These are phyloP conservation scores for Endocarpon pusillum DNA, from an alignment of 495 filamentous ascomycete species.

Conservation along the genomic window DNA sequence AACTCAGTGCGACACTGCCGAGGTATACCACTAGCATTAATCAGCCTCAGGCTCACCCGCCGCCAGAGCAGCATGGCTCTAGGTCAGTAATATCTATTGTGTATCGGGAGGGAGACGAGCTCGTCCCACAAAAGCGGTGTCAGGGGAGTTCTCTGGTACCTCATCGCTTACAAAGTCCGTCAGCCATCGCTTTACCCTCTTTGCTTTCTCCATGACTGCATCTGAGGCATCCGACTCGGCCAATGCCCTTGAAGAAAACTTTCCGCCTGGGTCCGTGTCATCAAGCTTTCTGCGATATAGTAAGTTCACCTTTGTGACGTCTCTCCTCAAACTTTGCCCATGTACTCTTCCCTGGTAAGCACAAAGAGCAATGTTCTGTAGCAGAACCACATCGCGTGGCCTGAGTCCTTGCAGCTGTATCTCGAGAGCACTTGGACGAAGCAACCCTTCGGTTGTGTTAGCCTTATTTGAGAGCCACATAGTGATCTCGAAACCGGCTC, in stretches of 20 bases:
- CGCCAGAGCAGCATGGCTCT: too few relatives aligned
- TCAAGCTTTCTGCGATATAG: conserved; percentile 34
- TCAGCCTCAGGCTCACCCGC: too few relatives aligned
- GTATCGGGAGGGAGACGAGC: too few relatives aligned
- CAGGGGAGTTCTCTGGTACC: too few relatives aligned
- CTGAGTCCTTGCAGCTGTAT: conserved; percentile 39
- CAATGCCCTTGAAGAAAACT: conserved; percentile 13
- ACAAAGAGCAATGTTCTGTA: conserved; percentile 60
- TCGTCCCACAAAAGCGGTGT: too few relatives aligned
- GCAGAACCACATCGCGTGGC: conserved; percentile 54
- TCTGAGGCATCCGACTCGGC: not conserved
- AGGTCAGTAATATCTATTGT: too few relatives aligned
- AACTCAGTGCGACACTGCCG: too few relatives aligned
- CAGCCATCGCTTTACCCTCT: not conserved
- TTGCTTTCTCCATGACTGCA: not conserved
- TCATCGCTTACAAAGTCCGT: not conserved
- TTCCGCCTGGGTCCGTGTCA: conserved; percentile 21
- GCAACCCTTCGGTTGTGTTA: conserved; percentile 16
- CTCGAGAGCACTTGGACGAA: conserved; percentile 22
- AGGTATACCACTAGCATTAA: too few relatives aligned
- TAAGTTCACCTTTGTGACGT: conserved; percentile 53
- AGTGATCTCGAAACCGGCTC: conserved; percentile 62
- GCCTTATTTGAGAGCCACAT: conserved; percentile 48
- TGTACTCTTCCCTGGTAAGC: conserved; percentile 58
- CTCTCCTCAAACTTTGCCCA: conserved; percentile 53